A percentile compares a stretch with the other conserved stretches of the same genome.
These are phyloP conservation scores for Dichotomopilus funicola DNA, from an alignment of 2,329 filamentous ascomycete species.

Conservation along the genomic window DNA sequence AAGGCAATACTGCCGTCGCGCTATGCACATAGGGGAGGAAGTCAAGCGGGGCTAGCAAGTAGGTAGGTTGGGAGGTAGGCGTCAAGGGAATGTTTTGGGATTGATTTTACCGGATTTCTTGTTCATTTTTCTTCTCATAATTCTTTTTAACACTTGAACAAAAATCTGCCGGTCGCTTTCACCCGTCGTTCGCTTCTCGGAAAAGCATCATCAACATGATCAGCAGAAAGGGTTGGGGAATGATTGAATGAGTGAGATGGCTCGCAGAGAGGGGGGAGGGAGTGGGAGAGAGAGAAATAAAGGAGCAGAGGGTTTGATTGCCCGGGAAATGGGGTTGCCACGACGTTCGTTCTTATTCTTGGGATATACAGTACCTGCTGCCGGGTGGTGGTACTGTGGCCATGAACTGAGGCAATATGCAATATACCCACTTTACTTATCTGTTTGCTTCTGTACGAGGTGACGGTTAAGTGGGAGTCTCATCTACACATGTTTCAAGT, in stretches of 20 bases:
- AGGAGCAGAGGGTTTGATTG: too few species aligned
- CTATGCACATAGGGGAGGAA: neutral
- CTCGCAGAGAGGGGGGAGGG: too few species aligned
- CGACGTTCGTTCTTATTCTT: constrained; percentile 8
- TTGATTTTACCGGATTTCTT: neutral
- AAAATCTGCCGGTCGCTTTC: neutral
- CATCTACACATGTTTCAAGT: too few species aligned
- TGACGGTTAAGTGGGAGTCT: too few species aligned
- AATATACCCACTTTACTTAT: neutral
- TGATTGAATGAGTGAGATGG: too few species aligned
- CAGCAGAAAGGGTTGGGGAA: too few species aligned
- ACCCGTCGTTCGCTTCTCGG: neutral
- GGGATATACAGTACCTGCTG: too few species aligned
- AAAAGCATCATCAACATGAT: neutral
- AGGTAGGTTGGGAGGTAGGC: neutral
- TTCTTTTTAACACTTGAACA: neutral
- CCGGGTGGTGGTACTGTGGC: too few species aligned
- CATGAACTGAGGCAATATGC: neutral
- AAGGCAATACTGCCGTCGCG: neutral
- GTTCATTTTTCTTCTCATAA: constrained; percentile 2
- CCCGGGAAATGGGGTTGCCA: neutral
- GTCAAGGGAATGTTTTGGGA: neutral
- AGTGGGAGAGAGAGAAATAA: too few species aligned
- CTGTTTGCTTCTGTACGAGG: neutral
- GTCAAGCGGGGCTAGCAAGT: neutral